Conservation (phyloP, 139 green algal species). For the Deuterostichococcus epilithicus region DNA sequence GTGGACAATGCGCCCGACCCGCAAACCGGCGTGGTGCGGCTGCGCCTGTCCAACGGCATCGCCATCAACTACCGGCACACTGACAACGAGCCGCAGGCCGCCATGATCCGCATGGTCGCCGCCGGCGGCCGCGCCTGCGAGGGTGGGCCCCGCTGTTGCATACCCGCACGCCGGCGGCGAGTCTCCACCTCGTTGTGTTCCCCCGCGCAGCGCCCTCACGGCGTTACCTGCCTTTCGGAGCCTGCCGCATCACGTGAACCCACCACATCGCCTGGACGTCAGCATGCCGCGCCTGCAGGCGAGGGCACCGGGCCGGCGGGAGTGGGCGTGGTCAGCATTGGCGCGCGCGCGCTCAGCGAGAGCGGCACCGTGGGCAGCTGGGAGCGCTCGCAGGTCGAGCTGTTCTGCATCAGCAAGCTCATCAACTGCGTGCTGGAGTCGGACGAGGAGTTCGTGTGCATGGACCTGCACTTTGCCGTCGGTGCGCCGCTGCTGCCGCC, state of each 20-base stretch:
- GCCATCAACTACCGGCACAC: conserved; percentile 83
- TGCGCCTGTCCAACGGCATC: conserved; percentile 90
- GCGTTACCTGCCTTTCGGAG: too few relatives aligned
- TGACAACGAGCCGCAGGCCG: conserved; percentile 88
- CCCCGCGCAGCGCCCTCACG: too few relatives aligned
- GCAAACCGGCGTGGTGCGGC: conserved; percentile 71
- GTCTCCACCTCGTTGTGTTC: too few relatives aligned
- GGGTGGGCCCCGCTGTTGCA: too few relatives aligned
- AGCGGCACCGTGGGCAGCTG: conserved; percentile 76
- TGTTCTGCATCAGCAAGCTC: conserved; percentile 93
- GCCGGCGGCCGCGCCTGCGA: conserved; percentile 70
- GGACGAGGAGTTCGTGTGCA: conserved; percentile 92
- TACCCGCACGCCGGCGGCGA: too few relatives aligned
- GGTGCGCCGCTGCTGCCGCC: conserved; percentile 15
- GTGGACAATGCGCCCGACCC: conserved; percentile 4
- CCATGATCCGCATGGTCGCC: conserved; percentile 82
- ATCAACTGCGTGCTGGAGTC: conserved; percentile 93
- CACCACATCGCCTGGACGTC: too few relatives aligned
- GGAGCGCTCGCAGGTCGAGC: conserved; percentile 84
- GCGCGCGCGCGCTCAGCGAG: conserved; percentile 79
- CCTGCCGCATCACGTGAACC: background rate
- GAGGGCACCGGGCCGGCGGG: conserved; percentile 44
- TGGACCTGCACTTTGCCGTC: conserved; percentile 88
- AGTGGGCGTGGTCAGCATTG: conserved; percentile 72
- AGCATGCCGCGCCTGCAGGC: background rate